Conservation (phyloP, 805 yeast species). For the Maudiozyma pseudohumilis region DNA sequence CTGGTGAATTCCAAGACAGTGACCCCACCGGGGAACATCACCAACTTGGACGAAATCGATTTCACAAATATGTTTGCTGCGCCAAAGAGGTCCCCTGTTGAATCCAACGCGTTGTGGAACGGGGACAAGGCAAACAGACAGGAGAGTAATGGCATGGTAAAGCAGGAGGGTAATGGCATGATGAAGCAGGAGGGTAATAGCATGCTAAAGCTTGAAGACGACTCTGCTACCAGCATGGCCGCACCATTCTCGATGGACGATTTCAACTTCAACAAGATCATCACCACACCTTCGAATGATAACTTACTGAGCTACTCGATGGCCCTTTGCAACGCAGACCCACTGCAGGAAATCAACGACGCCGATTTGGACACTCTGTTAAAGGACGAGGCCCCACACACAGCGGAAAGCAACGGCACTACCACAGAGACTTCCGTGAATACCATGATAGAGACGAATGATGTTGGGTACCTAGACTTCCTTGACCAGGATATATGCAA, state of each 20-base stretch:
- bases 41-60: conserved; percentile 24
- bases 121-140: too few species aligned
- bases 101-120: too few species aligned
- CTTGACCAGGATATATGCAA: background rate
- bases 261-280: background rate
- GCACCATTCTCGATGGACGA: background rate
- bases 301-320: background rate
- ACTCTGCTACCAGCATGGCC: too few species aligned
- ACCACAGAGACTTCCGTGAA: background rate
- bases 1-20: background rate
- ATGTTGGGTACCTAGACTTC: background rate
- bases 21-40: conserved; percentile 2
- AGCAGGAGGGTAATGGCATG: too few species aligned
- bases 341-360: background rate
- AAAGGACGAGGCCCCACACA: background rate
- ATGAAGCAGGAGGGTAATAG: too few species aligned
- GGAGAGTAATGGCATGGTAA: too few species aligned
- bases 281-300: background rate
- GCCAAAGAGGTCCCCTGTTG: background rate
- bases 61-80: conserved; percentile 26
- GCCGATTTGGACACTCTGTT: background rate
- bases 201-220: too few species aligned
- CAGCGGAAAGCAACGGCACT: background rate
- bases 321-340: background rate
- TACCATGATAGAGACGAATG: background rate